Evolutionary conservation across 2,329 filamentous ascomycete species (phyloP).

Genomic region (Atkinsonella texensis): DNA sequence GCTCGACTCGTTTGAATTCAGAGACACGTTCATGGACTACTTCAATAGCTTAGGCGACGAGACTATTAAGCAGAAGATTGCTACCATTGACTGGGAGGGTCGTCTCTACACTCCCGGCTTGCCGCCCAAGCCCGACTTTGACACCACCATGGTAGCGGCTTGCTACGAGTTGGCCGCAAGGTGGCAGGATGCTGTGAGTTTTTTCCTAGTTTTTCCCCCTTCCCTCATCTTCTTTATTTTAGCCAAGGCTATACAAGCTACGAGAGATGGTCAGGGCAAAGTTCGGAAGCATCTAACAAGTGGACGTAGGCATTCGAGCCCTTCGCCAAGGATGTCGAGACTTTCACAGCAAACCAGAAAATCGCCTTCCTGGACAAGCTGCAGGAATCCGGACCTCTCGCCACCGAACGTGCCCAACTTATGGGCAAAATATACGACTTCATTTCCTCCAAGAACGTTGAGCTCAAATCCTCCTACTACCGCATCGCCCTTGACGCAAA

Average conservation of each 20-base stretch:
- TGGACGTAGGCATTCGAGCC: constrained; percentile 47
- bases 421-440: constrained; percentile 70
- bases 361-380: constrained; percentile 82
- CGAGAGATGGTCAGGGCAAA: neutral
- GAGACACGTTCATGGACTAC: constrained; percentile 74
- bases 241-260: neutral
- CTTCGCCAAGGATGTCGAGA: constrained; percentile 52
- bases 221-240: neutral
- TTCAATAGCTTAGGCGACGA: constrained; percentile 56
- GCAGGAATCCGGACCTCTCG: constrained; percentile 52
- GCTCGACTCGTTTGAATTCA: constrained; percentile 90
- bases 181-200: constrained; percentile 54
- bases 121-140: constrained; percentile 82
- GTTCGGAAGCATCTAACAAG: constrained; percentile 14
- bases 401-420: constrained; percentile 50
- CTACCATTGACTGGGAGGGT: constrained; percentile 74
- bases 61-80: constrained; percentile 50
- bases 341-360: constrained; percentile 75
- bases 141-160: constrained; percentile 74
- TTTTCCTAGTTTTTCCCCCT: constrained; percentile 12
- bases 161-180: constrained; percentile 74
- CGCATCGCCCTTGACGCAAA: constrained; percentile 65
- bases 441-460: constrained; percentile 66
- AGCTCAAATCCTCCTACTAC: constrained; percentile 72
- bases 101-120: constrained; percentile 84